Evolutionary conservation across 345 rosid species (phyloP).

Genomic region (Gossypium ekmanianum): DNA sequence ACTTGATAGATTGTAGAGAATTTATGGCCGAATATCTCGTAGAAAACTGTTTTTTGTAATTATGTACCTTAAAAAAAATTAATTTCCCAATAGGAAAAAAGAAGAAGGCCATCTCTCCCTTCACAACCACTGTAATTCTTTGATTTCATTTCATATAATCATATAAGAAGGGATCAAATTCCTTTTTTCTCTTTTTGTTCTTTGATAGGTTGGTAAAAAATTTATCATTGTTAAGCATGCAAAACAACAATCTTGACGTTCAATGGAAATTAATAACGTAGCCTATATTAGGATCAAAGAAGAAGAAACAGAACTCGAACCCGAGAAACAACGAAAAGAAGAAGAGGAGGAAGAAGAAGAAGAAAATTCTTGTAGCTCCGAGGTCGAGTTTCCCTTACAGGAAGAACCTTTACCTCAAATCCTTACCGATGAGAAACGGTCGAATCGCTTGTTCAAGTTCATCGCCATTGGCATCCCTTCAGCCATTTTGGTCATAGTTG

Average conservation of each 20-base stretch:
- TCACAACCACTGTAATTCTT: not conserved
- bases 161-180: not conserved
- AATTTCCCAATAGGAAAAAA: not conserved
- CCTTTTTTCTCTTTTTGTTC: not conserved
- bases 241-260: not conserved
- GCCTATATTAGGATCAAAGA: conserved; percentile 20
- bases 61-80: not conserved
- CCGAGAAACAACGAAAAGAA: not conserved
- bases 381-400: not conserved
- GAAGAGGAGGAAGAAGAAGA: conserved; percentile 4
- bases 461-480: not conserved
- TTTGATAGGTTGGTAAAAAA: not conserved
- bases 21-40: conserved; percentile 14
- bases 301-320: not conserved
- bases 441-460: conserved; percentile 9
- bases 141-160: not conserved
- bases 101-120: too few relatives aligned
- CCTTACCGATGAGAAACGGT: conserved; percentile 4
- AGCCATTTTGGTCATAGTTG: not conserved
- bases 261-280: conserved; percentile 12
- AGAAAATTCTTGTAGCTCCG: not conserved
- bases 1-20: not conserved
- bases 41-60: not conserved
- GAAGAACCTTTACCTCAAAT: not conserved
- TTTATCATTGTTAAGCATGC: not conserved